These are phyloP conservation scores for Ustilaginoidea virens DNA, from an alignment of 2,329 filamentous ascomycete genomes.

Conservation along the genomic window DNA sequence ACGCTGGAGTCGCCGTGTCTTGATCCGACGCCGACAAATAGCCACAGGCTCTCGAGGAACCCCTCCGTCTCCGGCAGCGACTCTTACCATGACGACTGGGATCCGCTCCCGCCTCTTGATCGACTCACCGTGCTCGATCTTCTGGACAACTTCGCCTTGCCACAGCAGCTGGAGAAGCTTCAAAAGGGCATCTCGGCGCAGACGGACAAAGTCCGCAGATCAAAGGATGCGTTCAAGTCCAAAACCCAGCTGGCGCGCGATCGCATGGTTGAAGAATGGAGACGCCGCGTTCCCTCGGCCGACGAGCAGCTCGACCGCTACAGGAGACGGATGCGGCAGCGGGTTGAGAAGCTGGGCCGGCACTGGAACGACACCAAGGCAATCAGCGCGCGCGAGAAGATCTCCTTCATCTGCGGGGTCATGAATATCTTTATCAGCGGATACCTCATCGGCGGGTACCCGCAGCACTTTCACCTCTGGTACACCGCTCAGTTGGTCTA, in stretches of 20 bases:
- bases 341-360: conserved; percentile 72
- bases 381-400: conserved; percentile 82
- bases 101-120: conserved; percentile 74
- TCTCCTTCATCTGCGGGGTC: conserved; percentile 90
- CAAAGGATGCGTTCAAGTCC: conserved; percentile 65
- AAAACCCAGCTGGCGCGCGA: conserved; percentile 68
- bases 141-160: conserved; percentile 82
- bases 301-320: conserved; percentile 92
- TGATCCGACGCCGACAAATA: conserved; percentile 29
- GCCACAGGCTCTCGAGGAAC: conserved; percentile 53
- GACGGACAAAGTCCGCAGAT: conserved; percentile 70
- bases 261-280: conserved; percentile 85
- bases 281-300: conserved; percentile 66
- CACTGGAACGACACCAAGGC: conserved; percentile 83
- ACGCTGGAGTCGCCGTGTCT: conserved; percentile 34
- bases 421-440: conserved; percentile 96
- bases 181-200: conserved; percentile 71
- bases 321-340: conserved; percentile 68
- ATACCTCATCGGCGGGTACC: conserved; percentile 76
- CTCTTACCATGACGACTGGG: conserved; percentile 80
- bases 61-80: conserved; percentile 72
- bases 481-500: conserved; percentile 78
- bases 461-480: conserved; percentile 83
- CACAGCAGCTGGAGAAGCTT: conserved; percentile 80
- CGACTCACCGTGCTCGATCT: conserved; percentile 84